Base-by-base conservation (phyloP, 73 alveolate genomes). In the Paramecium caudatum region DNA sequence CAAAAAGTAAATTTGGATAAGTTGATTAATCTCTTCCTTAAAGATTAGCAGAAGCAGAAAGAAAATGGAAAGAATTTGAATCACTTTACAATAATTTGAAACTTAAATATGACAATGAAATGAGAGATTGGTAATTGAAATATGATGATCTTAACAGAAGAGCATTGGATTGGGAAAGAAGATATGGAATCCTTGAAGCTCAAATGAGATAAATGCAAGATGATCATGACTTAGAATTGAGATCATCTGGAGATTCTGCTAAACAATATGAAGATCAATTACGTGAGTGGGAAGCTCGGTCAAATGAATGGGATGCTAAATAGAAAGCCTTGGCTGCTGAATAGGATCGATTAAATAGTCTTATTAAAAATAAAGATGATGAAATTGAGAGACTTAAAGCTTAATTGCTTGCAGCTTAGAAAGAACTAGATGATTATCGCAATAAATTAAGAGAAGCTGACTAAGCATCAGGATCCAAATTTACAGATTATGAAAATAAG, bases 31-130 rank as follows among this genome's bases (percentile, higher is more conserved):
- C 46, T 16, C 32, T 74, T 1, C 69, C 62, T 2, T 8, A 45
- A 21, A 74, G 37, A 74, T 74, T 74, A 43, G 68, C 43, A 74
- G 62, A 74, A 10, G 88, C 88, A 4, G 88, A 74, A 19, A 41
- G n/a, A 47, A 74, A 65, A 65, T 65, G 83, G 83, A 65, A 65
- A n/a, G 83, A 65, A 6, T 65, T 33, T 34, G 83, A 65, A 30
- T 10, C 48, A n/a, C 10, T 27, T 2, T 74, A 39, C 13, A 65
- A 27, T 62, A 30, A 62, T 12, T 62, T 62, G 30, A 62, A 30
- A 9, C 15, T 9, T 43, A 62, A 62, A 27, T 62, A 62, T 30
- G 43, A 62, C 4, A 62, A 27, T 19, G 82, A 62, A 19, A 34
- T 16, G 0, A 36, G 63, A 21, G 62, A 69, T 36, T 69, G 86